Base-by-base conservation (phyloP, 805 yeast species). In the Lipomyces sp. region DNA sequence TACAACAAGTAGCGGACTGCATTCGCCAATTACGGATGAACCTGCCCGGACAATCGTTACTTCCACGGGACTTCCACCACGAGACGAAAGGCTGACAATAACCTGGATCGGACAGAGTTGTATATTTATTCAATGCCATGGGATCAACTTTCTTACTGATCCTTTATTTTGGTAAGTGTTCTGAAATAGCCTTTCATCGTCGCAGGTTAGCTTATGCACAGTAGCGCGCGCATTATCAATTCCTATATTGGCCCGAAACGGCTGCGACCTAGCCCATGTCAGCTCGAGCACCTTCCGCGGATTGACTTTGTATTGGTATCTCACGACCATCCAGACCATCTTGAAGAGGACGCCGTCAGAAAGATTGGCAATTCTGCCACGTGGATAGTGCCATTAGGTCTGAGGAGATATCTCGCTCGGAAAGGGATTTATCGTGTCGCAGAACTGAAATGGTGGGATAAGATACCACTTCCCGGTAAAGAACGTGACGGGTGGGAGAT, bases 61-160 rank as follows among this genome's bases (percentile, higher is more conserved):
- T 63, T 55, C 57, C 30, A 33, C 55, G 11, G 68, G 33, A n/a
- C 39, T 69, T 1, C 85, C 87, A 0, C 60, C 71, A 1, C 60
- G 83, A 2, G 63, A 75, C 10, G 79, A 84, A 34, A 82, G 89
- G 71, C 67, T 90, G 72, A 81, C 89, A 1, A 84, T 89, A 73
- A 92, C 97, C 0, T 94, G 98, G 98, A 77, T 94, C 53, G 98
- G 98, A 3, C 98, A 94, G 76, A 89, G 95, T 64, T 92, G 97
- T 77, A 84, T 93, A 1, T 83, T 85, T 62, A 80, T 92, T 3
- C 92, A 90, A 73, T 76, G 92, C 1, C 83, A 89, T 3, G 88
- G 89, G 1, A 77, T 90, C n/a, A 89, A 87, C 66, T 82, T 94
- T 65, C 76, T 94, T 50, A 90, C 97, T 1, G 98, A 94, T 76